phyloP scores from a whole-genome alignment of 1,139 yeast genomes.

The Pichiaceae sp. region DNA sequence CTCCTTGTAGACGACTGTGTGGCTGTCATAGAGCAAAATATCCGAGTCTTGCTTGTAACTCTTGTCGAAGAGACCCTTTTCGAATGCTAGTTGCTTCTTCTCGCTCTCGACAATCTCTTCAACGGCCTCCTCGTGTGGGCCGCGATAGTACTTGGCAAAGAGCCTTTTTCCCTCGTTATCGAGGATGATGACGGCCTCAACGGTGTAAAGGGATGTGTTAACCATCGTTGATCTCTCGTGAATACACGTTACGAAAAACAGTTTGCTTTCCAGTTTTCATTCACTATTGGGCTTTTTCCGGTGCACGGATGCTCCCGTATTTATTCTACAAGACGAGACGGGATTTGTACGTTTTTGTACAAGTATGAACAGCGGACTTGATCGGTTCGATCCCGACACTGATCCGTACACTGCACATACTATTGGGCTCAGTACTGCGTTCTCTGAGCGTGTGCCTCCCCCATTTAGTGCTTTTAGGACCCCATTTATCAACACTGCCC shows the following conservation, averaged over 20 bases:
- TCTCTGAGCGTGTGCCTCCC: too few relatives aligned
- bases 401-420: too few relatives aligned
- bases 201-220: conserved; percentile 67
- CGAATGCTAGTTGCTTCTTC: conserved; percentile 71
- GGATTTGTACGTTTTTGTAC: too few relatives aligned
- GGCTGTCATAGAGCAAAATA: conserved; percentile 69
- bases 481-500: too few relatives aligned
- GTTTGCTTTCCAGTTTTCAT: not conserved
- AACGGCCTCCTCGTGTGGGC: conserved; percentile 38
- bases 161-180: conserved; percentile 78
- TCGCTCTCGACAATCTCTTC: conserved; percentile 22
- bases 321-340: not conserved
- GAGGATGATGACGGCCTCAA: conserved; percentile 68
- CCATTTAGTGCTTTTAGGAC: too few relatives aligned
- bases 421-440: too few relatives aligned
- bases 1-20: conserved; percentile 77
- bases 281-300: not conserved
- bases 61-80: conserved; percentile 60
- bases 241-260: conserved; percentile 30
- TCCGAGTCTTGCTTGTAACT: conserved; percentile 77
- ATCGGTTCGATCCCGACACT: too few relatives aligned
- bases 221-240: conserved; percentile 9
- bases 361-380: too few relatives aligned
- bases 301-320: too few relatives aligned
- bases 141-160: conserved; percentile 75